These are phyloP conservation scores for Cladosporium sp. DNA, from an alignment of 2,329 filamentous ascomycete genomes.

Conservation along the genomic window DNA sequence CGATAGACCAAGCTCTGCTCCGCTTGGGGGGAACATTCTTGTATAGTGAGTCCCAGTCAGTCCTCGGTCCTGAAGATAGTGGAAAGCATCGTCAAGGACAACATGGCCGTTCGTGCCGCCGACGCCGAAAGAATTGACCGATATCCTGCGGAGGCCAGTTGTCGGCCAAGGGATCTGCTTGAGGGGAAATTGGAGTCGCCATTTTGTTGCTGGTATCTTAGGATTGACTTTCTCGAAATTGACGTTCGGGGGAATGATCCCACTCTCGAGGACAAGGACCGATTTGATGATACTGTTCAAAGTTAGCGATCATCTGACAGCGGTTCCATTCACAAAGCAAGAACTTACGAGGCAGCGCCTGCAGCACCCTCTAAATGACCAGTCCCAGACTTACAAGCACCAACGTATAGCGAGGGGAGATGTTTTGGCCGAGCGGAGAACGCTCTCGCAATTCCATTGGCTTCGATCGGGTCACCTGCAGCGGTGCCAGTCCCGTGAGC, in stretches of 20 bases:
- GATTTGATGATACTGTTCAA: constrained; percentile 14
- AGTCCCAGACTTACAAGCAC: constrained; percentile 26
- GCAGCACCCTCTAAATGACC: constrained; percentile 17
- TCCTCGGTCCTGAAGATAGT: neutral
- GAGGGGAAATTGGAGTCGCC: constrained; percentile 18
- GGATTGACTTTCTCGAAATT: constrained; percentile 23
- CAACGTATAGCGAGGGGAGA: constrained; percentile 18
- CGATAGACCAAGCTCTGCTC: neutral
- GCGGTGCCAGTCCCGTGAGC: constrained; percentile 28
- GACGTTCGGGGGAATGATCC: constrained; percentile 23
- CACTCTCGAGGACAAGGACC: constrained; percentile 21
- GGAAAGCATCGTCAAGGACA: constrained; percentile 20
- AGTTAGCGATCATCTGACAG: neutral
- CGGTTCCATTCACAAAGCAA: neutral
- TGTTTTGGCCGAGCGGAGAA: neutral
- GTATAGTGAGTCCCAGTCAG: neutral
- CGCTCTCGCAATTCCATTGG: neutral
- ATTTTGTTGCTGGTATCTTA: constrained; percentile 24
- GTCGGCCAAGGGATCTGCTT: constrained; percentile 28
- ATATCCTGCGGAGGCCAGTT: constrained; percentile 13
- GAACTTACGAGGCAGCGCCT: constrained; percentile 12
- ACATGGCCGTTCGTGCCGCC: constrained; percentile 28
- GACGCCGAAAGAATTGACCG: constrained; percentile 24
- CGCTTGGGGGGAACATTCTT: neutral
- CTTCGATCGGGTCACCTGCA: constrained; percentile 21